Conservation (phyloP, 495 filamentous ascomycete genomes). For the Talaromyces stipitatus region DNA sequence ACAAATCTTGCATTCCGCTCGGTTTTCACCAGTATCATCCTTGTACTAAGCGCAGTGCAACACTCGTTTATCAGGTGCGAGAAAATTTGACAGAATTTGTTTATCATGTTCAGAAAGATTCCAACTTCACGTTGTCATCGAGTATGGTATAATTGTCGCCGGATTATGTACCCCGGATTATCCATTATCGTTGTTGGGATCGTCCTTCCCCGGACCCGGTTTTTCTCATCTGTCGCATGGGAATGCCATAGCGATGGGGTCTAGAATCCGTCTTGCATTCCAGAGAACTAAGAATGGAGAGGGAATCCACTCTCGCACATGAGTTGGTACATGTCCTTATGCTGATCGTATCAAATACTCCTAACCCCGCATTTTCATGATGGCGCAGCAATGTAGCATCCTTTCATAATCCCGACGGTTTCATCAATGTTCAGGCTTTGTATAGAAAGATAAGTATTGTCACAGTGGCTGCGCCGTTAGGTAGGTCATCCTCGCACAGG, state of each 20-base stretch:
- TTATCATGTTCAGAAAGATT: not conserved
- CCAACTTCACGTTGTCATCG: not conserved
- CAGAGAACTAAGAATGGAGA: not conserved
- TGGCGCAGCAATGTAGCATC: not conserved
- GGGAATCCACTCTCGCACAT: constrained; percentile 1
- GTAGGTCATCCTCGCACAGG: not conserved
- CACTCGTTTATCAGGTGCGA: not conserved
- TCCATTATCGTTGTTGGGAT: not conserved
- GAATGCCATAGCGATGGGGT: not conserved
- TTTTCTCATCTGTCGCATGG: not conserved
- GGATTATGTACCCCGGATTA: not conserved
- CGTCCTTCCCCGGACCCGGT: constrained; percentile 1
- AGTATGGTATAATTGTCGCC: not conserved
- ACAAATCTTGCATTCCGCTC: not conserved
- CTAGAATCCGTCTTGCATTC: not conserved
- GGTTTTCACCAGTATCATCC: too few species aligned
- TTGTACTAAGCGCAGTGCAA: not conserved
- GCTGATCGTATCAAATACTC: not conserved
- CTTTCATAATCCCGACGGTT: not conserved
- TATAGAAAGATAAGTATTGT: not conserved
- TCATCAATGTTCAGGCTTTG: too few species aligned
- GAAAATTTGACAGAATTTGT: not conserved
- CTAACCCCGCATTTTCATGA: not conserved
- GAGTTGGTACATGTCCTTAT: not conserved
- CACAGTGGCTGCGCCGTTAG: not conserved